Conservation (phyloP, 805 yeast genomes). For the Alloascoidea africana region DNA sequence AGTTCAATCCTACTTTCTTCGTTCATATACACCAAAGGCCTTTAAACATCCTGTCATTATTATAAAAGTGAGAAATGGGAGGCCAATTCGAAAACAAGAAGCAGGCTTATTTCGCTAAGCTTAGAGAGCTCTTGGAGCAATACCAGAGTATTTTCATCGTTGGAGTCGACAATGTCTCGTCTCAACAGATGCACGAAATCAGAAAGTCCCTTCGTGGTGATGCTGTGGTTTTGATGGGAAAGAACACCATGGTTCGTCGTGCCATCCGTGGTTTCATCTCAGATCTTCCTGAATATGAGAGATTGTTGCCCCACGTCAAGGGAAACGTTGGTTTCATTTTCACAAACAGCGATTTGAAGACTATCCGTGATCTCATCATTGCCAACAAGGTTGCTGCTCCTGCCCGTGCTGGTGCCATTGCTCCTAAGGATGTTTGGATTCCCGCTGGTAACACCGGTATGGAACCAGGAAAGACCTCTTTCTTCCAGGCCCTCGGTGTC, state of each 20-base stretch:
- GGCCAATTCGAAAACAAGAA: slow-evolving; percentile 98
- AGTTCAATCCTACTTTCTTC: no score
- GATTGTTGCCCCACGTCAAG: slow-evolving; percentile 82
- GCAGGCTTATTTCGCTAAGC: slow-evolving; percentile 86
- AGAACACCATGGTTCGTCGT: slow-evolving; percentile 99
- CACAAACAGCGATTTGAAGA: slow-evolving; percentile 92
- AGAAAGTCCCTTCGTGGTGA: slow-evolving; percentile 93
- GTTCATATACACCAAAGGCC: slow-evolving; percentile 14
- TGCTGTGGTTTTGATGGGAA: slow-evolving; percentile 97
- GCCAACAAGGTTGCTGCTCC: slow-evolving; percentile 99
- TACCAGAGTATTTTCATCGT: slow-evolving; percentile 97
- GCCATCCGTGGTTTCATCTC: slow-evolving; percentile 92
- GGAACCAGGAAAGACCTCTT: slow-evolving; percentile 99
- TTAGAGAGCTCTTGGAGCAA: slow-evolving; percentile 89
- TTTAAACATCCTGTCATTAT: slow-evolving; percentile 21
- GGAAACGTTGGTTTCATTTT: slow-evolving; percentile 99
- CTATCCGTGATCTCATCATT: slow-evolving; percentile 75
- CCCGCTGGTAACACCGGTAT: slow-evolving; percentile 99
- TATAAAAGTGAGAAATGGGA: slow-evolving; percentile 77
- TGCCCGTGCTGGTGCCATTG: slow-evolving; percentile 99
- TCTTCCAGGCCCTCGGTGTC: slow-evolving; percentile 99
- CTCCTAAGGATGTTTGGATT: slow-evolving; percentile 94
- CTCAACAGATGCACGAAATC: slow-evolving; percentile 99
- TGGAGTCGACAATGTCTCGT: slow-evolving; percentile 99
- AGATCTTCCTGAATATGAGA: slow-evolving; percentile 94